phyloP scores from a whole-genome alignment of 306 rosid genomes.

The Calophaca sinica region DNA sequence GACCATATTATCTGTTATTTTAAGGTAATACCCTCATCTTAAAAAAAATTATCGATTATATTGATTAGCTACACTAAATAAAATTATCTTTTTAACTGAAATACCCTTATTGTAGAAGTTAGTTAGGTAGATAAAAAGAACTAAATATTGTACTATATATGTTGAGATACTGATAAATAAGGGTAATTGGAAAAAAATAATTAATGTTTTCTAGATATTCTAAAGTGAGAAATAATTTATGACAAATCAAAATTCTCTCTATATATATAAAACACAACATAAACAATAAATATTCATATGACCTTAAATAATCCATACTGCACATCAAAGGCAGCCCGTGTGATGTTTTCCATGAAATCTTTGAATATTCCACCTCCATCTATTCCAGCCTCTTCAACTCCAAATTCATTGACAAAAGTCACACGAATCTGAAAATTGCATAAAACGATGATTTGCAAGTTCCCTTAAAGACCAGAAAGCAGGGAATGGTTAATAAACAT shows the following conservation, averaged over 20 bases:
- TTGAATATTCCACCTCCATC: slow-evolving; percentile 99
- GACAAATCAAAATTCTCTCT: neutral
- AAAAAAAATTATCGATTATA: too few relatives aligned
- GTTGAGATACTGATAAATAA: slow-evolving; percentile 1
- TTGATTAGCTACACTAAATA: too few relatives aligned
- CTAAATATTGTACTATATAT: neutral
- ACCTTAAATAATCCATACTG: slow-evolving; percentile 99
- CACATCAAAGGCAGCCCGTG: slow-evolving; percentile 98
- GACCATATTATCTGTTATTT: too few relatives aligned
- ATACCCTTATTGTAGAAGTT: too few relatives aligned
- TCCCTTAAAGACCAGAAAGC: slow-evolving; percentile 29
- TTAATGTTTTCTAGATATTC: neutral
- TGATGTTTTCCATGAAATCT: slow-evolving; percentile 99
- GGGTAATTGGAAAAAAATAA: slow-evolving; percentile 10
- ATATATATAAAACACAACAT: slow-evolving; percentile 15
- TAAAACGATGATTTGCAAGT: slow-evolving; percentile 27
- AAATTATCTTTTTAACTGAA: too few relatives aligned
- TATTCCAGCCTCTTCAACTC: slow-evolving; percentile 99
- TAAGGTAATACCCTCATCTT: too few relatives aligned
- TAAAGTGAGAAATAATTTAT: neutral
- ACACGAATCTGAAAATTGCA: slow-evolving; percentile 81
- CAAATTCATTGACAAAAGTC: slow-evolving; percentile 93
- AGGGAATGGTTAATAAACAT: slow-evolving; percentile 27
- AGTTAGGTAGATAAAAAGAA: neutral
- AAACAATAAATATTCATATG: slow-evolving; percentile 38